Evolutionary conservation across 257 asterid genomes (phyloP).

Genomic region (Lycium barbarum): DNA sequence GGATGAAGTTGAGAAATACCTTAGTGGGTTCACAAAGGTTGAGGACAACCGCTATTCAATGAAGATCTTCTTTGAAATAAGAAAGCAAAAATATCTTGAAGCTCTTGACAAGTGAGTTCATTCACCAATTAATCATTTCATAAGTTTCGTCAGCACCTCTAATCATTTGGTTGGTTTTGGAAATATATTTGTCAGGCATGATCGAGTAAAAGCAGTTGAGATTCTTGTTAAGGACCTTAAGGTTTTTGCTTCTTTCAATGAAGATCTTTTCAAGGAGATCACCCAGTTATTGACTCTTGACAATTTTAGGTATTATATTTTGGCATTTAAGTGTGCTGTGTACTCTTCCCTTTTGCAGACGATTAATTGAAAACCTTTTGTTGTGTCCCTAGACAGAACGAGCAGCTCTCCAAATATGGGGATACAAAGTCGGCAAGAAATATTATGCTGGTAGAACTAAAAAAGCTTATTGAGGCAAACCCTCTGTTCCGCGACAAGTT

Average conservation of each 20-base stretch:
- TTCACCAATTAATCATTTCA: background rate
- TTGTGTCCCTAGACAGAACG: slow-evolving; percentile 75
- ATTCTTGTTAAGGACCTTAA: slow-evolving; percentile 92
- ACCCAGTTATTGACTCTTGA: slow-evolving; percentile 82
- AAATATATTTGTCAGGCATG: slow-evolving; percentile 63
- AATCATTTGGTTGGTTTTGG: slow-evolving; percentile 23
- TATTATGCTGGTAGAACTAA: slow-evolving; percentile 87
- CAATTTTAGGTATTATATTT: slow-evolving; percentile 74
- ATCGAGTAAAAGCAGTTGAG: slow-evolving; percentile 89
- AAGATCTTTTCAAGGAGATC: slow-evolving; percentile 93
- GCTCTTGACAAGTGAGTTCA: slow-evolving; percentile 81
- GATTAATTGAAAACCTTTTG: slow-evolving; percentile 34
- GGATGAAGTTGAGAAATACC: slow-evolving; percentile 92
- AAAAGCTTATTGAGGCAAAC: slow-evolving; percentile 92
- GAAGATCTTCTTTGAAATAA: slow-evolving; percentile 95
- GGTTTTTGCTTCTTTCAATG: slow-evolving; percentile 92
- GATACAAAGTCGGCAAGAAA: slow-evolving; percentile 92
- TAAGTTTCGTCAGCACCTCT: slow-evolving; percentile 26
- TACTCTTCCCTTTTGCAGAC: slow-evolving; percentile 12
- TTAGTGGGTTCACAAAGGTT: slow-evolving; percentile 91
- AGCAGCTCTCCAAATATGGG: slow-evolving; percentile 95
- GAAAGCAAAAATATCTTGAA: slow-evolving; percentile 96
- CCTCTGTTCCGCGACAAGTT: slow-evolving; percentile 93
- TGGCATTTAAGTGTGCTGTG: slow-evolving; percentile 22
- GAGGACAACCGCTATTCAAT: slow-evolving; percentile 95